phyloP scores from a whole-genome alignment of 2,329 filamentous ascomycete genomes.

The Chaetomium strumarium region DNA sequence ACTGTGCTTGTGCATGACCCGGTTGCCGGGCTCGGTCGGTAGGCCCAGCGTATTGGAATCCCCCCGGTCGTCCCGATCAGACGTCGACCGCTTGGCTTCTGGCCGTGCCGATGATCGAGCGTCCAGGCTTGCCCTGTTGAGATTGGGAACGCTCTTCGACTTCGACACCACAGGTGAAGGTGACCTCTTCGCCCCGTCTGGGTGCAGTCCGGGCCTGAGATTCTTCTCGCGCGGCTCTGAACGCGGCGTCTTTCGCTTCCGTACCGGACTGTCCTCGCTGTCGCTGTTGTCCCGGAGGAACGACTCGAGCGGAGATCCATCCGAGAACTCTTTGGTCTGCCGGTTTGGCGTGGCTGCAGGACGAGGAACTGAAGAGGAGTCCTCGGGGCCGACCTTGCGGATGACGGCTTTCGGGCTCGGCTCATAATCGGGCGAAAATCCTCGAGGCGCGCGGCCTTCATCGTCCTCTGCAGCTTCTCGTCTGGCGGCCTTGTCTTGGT shows the following conservation, averaged over 20 bases:
- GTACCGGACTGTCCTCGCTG: conserved; percentile 36
- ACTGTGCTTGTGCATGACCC: conserved; percentile 34
- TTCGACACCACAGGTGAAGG: conserved; percentile 25
- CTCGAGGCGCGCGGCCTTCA: conserved; percentile 39
- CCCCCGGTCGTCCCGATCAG: conserved; percentile 31
- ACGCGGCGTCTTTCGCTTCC: conserved; percentile 15
- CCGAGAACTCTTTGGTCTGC: conserved; percentile 29
- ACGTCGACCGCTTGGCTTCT: conserved; percentile 17
- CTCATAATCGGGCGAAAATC: conserved; percentile 71
- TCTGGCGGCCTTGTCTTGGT: not conserved
- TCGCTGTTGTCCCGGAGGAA: conserved; percentile 51
- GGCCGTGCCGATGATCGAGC: conserved; percentile 12
- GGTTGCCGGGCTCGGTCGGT: conserved; percentile 38
- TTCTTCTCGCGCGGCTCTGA: conserved; percentile 10
- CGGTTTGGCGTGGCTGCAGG: conserved; percentile 33
- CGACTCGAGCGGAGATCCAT: conserved; percentile 35
- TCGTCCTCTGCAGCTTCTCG: not conserved
- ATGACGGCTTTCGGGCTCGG: conserved; percentile 68
- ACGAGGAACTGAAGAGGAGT: not conserved
- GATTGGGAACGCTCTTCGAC: conserved; percentile 26
- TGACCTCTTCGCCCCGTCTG: conserved; percentile 18
- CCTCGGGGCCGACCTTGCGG: conserved; percentile 47
- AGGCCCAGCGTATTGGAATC: conserved; percentile 37
- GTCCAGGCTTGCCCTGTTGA: conserved; percentile 16
- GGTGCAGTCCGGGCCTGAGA: conserved; percentile 14